Percentiles rank a stretch among this genome's conserved stretches.
These are phyloP conservation scores for Smallanthus sonchifolius DNA, from an alignment of 129 eudicot species.

Conservation along the genomic window DNA sequence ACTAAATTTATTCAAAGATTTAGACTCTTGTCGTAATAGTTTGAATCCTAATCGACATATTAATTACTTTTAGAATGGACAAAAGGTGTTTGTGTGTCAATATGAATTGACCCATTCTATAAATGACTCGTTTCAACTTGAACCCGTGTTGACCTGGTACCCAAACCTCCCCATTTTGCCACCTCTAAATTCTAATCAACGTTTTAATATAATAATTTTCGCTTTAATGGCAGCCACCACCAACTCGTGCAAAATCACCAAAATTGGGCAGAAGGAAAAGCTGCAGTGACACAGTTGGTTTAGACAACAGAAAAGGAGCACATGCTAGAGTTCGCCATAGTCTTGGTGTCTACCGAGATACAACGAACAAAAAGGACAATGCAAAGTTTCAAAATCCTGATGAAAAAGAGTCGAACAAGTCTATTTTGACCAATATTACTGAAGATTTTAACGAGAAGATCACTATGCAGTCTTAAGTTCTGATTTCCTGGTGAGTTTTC, in stretches of 20 bases:
- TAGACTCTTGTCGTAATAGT: neutral
- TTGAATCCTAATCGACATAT: neutral
- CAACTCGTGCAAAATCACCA: constrained; percentile 91
- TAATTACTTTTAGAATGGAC: neutral
- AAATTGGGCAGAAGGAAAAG: constrained; percentile 86
- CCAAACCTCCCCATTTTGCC: neutral
- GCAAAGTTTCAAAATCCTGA: constrained; percentile 15
- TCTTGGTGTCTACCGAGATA: constrained; percentile 39
- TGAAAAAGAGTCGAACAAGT: constrained; percentile 20
- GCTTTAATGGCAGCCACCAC: constrained; percentile 46
- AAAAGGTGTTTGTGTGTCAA: neutral
- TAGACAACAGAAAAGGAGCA: constrained; percentile 35
- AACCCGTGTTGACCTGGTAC: neutral
- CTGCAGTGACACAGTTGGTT: constrained; percentile 51
- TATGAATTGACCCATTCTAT: neutral
- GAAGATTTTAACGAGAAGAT: constrained; percentile 32
- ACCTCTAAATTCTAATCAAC: neutral
- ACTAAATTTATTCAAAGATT: neutral
- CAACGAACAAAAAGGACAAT: constrained; percentile 28
- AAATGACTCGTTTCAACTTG: neutral
- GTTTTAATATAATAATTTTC: neutral
- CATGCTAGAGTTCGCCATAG: constrained; percentile 41
- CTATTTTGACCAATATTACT: constrained; percentile 22
- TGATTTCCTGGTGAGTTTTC: constrained; percentile 19
- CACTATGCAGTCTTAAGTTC: constrained; percentile 36